A percentile compares a stretch with the other conserved stretches of the same genome.
Evolutionary conservation across 148 eudicot species (phyloP).

Genomic region (Rhododendron kiyosumense): DNA sequence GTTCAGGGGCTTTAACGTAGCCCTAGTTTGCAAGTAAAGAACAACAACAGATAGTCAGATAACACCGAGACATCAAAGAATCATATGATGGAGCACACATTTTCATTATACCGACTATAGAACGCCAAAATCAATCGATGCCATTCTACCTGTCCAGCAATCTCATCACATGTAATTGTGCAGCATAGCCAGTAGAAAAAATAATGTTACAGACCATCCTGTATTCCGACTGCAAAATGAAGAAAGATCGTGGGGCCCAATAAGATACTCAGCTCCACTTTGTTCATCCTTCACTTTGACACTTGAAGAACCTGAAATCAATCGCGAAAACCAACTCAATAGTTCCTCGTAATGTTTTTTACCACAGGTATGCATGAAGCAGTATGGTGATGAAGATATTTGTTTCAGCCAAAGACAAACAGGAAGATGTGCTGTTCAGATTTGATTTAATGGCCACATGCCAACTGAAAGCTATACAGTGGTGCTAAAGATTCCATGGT

Average conservation of each 20-base stretch:
- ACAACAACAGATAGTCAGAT: not conserved
- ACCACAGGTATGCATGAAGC: not conserved
- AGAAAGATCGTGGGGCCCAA: constrained; percentile 52
- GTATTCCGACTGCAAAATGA: constrained; percentile 29
- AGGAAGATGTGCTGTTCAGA: not conserved
- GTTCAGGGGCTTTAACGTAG: not conserved
- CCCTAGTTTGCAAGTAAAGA: not conserved
- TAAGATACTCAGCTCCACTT: constrained; percentile 36
- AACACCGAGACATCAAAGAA: not conserved
- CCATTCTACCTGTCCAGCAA: not conserved
- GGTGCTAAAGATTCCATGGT: not conserved
- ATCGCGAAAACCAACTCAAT: not conserved
- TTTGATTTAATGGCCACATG: not conserved
- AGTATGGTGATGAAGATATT: not conserved
- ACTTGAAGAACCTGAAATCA: constrained; percentile 60
- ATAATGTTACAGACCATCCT: constrained; percentile 25
- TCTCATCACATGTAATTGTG: constrained; percentile 2
- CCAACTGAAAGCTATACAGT: not conserved
- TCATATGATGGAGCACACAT: not conserved
- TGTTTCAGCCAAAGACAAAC: not conserved
- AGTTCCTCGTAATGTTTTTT: not conserved
- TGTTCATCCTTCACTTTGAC: constrained; percentile 63
- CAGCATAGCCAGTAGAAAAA: constrained; percentile 31
- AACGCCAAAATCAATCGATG: not conserved
- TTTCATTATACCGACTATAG: not conserved